phyloP scores from a whole-genome alignment of 331 rosid species.

The Pyracantha coccinea region DNA sequence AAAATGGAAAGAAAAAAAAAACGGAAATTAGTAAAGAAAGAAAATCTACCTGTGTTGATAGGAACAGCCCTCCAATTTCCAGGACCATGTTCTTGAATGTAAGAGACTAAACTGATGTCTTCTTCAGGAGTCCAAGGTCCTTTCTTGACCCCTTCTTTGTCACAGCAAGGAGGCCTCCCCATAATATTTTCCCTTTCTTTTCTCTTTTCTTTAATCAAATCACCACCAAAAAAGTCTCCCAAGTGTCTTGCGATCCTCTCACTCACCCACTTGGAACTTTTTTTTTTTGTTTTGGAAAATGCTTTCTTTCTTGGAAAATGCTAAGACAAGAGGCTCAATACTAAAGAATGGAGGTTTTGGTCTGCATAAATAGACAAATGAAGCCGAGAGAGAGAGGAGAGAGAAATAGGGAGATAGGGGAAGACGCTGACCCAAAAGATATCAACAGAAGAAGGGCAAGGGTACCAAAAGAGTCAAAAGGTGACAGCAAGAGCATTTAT shows the following conservation, averaged over 20 bases:
- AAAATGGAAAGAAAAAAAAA: background rate
- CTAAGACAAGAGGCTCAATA: slow-evolving; percentile 26
- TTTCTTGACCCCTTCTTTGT: slow-evolving; percentile 45
- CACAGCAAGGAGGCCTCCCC: slow-evolving; percentile 53
- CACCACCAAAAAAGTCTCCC: background rate
- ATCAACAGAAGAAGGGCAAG: background rate
- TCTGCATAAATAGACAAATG: slow-evolving; percentile 42
- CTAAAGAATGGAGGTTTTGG: background rate
- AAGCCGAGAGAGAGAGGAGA: slow-evolving; percentile 10
- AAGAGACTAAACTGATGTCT: slow-evolving; percentile 36
- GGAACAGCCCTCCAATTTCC: slow-evolving; percentile 55
- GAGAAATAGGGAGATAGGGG: background rate
- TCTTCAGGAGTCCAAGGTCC: slow-evolving; percentile 57
- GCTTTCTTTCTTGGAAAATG: slow-evolving; percentile 8
- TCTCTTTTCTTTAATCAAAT: background rate
- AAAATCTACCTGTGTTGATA: slow-evolving; percentile 22
- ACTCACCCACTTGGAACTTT: background rate
- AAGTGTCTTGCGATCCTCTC: background rate
- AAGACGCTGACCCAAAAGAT: slow-evolving; percentile 14
- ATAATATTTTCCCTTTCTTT: slow-evolving; percentile 7
- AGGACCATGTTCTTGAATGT: slow-evolving; percentile 47
- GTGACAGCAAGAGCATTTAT: slow-evolving; percentile 80
- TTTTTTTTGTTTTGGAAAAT: background rate
- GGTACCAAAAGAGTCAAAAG: slow-evolving; percentile 60
- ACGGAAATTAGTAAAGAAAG: background rate